phyloP scores from a whole-genome alignment of 352 stramenopile genomes.

The Pythium guiyangense region DNA sequence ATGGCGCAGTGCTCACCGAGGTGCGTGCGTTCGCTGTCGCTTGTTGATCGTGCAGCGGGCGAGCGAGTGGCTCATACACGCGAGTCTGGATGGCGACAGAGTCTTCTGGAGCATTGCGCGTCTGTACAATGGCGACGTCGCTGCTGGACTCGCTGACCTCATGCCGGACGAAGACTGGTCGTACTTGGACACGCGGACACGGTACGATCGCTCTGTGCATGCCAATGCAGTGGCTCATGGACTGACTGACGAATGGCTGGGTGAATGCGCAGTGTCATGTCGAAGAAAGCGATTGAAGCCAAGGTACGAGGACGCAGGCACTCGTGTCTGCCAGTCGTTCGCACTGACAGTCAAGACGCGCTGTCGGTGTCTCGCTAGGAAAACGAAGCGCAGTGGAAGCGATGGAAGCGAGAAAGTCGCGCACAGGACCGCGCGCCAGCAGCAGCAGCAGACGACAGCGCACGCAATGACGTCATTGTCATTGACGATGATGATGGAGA shows the following conservation, averaged over 20 bases:
- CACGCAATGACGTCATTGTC: constrained; percentile 1
- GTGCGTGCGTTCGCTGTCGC: constrained; percentile 15
- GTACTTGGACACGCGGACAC: constrained; percentile 70
- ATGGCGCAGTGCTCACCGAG: constrained; percentile 82
- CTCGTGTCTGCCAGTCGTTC: background rate
- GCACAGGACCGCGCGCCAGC: constrained; percentile 1
- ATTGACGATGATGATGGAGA: background rate
- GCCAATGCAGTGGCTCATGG: background rate
- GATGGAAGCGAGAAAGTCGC: constrained; percentile 44
- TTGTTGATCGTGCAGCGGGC: background rate
- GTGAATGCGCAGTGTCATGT: constrained; percentile 44
- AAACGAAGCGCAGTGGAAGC: constrained; percentile 67
- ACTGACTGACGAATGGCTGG: constrained; percentile 1
- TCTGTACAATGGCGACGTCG: constrained; percentile 74
- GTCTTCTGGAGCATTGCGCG: constrained; percentile 85
- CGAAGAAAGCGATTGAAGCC: constrained; percentile 73
- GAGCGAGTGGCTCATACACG: background rate
- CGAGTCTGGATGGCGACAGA: constrained; percentile 15
- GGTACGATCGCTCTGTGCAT: constrained; percentile 18
- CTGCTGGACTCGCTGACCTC: constrained; percentile 49
- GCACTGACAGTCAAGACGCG: background rate
- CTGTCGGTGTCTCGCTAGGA: constrained; percentile 18
- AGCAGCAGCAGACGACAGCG: background rate
- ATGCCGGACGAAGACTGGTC: constrained; percentile 82
- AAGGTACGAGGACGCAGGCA: constrained; percentile 30